Conservation (phyloP, 148 eudicot species). For the Cornus florida region DNA sequence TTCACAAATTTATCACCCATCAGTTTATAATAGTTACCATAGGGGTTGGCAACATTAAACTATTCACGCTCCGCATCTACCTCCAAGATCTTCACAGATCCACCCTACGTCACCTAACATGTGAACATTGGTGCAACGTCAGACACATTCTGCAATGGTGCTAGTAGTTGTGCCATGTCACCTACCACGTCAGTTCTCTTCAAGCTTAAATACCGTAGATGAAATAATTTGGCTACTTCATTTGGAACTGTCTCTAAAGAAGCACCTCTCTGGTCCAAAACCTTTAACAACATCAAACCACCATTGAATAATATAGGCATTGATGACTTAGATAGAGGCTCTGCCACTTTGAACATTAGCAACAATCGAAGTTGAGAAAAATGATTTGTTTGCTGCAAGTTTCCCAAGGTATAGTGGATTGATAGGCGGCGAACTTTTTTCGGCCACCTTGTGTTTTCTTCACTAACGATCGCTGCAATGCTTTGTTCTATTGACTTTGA, state of each 20-base stretch:
- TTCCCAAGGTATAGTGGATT: not conserved
- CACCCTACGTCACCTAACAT: no score
- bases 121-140: no score
- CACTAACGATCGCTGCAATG: not conserved
- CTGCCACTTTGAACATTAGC: not conserved
- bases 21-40: no score
- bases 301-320: not conserved
- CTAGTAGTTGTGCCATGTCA: no score
- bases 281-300: conserved; percentile 3
- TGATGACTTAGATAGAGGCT: not conserved
- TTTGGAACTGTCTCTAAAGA: not conserved
- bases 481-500: no score
- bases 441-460: not conserved
- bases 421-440: not conserved
- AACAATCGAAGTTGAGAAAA: not conserved
- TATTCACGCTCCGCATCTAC: no score
- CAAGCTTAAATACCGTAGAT: conserved; percentile 7
- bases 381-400: not conserved
- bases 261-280: conserved; percentile 5
- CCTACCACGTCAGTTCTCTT: no score
- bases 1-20: no score
- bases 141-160: no score
- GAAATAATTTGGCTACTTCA: not conserved
- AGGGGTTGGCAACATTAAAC: no score
- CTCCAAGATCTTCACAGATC: no score